Evolutionary conservation across 306 rosid species (phyloP).

Genomic region (Boehmeria nivea): DNA sequence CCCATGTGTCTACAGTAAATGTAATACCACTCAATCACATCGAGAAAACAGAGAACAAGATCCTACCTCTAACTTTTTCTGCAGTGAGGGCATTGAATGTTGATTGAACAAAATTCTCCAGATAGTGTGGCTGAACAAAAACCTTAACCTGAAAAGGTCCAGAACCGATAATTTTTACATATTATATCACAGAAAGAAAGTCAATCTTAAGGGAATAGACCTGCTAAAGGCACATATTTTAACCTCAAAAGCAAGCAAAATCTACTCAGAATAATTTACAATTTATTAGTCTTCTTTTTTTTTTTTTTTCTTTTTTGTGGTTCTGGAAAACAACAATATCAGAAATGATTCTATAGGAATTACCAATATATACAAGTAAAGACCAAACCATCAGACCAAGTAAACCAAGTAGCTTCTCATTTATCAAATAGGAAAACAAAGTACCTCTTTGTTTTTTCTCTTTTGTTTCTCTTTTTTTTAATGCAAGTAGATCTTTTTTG

Average conservation of each 20-base stretch:
- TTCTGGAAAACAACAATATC: no score
- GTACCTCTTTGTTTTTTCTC: no score
- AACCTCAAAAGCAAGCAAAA: background rate
- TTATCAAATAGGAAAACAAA: no score
- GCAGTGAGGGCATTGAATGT: constrained; percentile 71
- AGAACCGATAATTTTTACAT: constrained; percentile 16
- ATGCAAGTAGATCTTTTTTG: no score
- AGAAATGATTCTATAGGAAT: no score
- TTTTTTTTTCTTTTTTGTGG: background rate
- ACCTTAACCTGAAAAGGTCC: constrained; percentile 79
- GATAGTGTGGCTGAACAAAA: constrained; percentile 76
- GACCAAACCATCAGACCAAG: no score
- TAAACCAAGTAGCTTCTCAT: no score
- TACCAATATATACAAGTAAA: no score
- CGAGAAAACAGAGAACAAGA: background rate
- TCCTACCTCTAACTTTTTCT: constrained; percentile 76
- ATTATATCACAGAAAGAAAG: background rate
- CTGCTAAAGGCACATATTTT: constrained; percentile 1
- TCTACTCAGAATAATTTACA: background rate
- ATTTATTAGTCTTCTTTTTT: no score
- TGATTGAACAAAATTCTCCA: constrained; percentile 89
- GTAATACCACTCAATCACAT: no score
- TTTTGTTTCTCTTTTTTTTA: no score
- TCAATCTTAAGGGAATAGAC: constrained; percentile 3
- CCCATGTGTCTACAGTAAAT: no score